These are phyloP conservation scores for Mortierella polycephala DNA, from an alignment of 371 early-diverging fungal species.

Conservation along the genomic window DNA sequence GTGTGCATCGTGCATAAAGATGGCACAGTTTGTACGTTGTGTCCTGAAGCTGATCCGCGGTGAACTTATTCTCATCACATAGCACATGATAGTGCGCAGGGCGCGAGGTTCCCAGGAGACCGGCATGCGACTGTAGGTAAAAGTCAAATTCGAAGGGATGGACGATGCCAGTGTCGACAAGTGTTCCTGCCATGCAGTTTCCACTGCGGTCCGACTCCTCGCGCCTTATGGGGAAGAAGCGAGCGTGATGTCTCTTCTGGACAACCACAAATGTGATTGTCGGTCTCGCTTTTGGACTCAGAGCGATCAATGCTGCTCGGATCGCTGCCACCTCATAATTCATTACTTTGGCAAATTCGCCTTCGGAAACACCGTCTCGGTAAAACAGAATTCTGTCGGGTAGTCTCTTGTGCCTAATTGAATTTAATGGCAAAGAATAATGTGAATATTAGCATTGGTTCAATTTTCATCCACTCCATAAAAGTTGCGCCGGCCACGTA, in stretches of 20 bases:
- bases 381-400: constrained; percentile 94
- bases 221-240: constrained; percentile 61
- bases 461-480: not conserved
- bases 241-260: constrained; percentile 75
- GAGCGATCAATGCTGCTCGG: constrained; percentile 50
- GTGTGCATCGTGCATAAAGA: constrained; percentile 81
- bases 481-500: not conserved
- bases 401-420: constrained; percentile 66
- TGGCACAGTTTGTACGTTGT: constrained; percentile 82
- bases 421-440: not conserved
- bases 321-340: constrained; percentile 80
- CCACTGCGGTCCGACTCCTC: constrained; percentile 56
- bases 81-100: constrained; percentile 87
- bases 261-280: constrained; percentile 71
- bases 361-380: constrained; percentile 94
- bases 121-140: constrained; percentile 84
- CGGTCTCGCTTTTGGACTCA: constrained; percentile 49
- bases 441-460: not conserved
- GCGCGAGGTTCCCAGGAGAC: constrained; percentile 84
- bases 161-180: constrained; percentile 88
- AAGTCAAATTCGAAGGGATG: constrained; percentile 93
- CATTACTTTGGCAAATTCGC: constrained; percentile 85
- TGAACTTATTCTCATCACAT: constrained; percentile 77
- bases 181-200: constrained; percentile 86
- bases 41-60: constrained; percentile 71